Base-by-base conservation (phyloP, 1,284 basidiomycete species). In the Omphalotus olearius region DNA sequence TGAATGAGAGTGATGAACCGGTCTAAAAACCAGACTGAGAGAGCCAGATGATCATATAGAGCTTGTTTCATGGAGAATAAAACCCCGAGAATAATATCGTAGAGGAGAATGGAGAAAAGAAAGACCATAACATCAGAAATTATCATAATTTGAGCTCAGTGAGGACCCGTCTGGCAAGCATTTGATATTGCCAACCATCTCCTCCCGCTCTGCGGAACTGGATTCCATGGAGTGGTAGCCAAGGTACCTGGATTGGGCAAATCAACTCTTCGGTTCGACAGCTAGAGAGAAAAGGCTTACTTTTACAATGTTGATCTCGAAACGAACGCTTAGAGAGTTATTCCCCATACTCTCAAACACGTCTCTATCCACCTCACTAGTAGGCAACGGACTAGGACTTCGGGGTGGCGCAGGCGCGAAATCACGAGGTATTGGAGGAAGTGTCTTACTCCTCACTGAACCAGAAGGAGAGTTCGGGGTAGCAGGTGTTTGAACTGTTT, bases 151-250 rank as follows among this genome's bases (percentile, higher is more conserved):
- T 94, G 69, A 98, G 80, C 69, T 97, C 94, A 52, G 91, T 90
- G 60, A 98, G 69, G 40, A 98, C 93, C 54, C 94, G 79, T 63
- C 93, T 83, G n/a, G 94, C 95, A 45, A 98, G 79, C 88, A 93
- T 94, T 66, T 94, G 91, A 67, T 98, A 97, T 70, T 98, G 93
- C 95, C 94, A 98, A 2, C 92, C 92, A 60, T 98, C 93, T 2
- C 95, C 95, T 41, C 91, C 84, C 0, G 90, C 82, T 52, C 96
- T 79, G 50, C 95, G 84, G 75, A 99, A 99, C 66, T 98, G 96
- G 53, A 99, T 87, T 1, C 96, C 96, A 65, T 98, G 92, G 28
- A 99, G 74, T 1, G 95, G 93, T 53, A 99, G 69, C 78, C 89
- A 91, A 28, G 96, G 96, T 16, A 98, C 91, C 91, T 96, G 62